These are phyloP conservation scores for Chlorella sp. DNA, from an alignment of 139 green algal species.

Conservation along the genomic window DNA sequence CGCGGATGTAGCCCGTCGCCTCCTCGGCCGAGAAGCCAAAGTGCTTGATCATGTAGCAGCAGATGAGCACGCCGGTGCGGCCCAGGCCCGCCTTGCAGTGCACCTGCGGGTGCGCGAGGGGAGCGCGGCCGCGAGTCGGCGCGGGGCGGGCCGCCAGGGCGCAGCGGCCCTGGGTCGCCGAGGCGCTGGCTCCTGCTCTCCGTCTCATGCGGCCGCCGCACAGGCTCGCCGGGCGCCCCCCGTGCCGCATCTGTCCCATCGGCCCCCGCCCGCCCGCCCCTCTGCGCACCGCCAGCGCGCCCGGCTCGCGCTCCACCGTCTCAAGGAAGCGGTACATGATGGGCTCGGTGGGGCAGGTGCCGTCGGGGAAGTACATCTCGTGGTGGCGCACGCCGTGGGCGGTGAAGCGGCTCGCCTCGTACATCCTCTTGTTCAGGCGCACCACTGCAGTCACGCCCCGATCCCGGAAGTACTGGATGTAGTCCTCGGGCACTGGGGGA, in stretches of 20 bases:
- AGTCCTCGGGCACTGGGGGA: slow-evolving; percentile 79
- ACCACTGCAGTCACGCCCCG: slow-evolving; percentile 75
- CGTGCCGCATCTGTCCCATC: too few relatives aligned
- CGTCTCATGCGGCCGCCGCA: too few relatives aligned
- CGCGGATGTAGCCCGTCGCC: slow-evolving; percentile 92
- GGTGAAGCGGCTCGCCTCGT: slow-evolving; percentile 61
- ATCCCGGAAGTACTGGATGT: slow-evolving; percentile 77
- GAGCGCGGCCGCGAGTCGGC: too few relatives aligned
- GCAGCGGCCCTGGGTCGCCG: background rate
- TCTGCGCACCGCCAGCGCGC: slow-evolving; percentile 56
- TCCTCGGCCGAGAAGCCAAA: slow-evolving; percentile 83
- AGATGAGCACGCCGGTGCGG: slow-evolving; percentile 91
- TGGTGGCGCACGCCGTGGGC: slow-evolving; percentile 75
- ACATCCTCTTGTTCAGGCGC: slow-evolving; percentile 91
- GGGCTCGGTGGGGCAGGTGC: slow-evolving; percentile 75
- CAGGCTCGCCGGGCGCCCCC: too few relatives aligned
- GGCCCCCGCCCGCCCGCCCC: too few relatives aligned
- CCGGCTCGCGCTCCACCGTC: slow-evolving; percentile 70
- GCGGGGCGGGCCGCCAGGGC: background rate
- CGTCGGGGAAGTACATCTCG: slow-evolving; percentile 96
- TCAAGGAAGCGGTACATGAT: slow-evolving; percentile 83
- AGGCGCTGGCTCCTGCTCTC: too few relatives aligned
- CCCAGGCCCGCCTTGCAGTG: slow-evolving; percentile 97
- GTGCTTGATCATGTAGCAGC: slow-evolving; percentile 94
- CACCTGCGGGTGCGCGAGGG: slow-evolving; percentile 51